Evolutionary conservation across 1,284 basidiomycete species (phyloP), one percentile per base, ranked within the genome.

Genomic region (Pseudozyma tsukubaensis): DNA sequence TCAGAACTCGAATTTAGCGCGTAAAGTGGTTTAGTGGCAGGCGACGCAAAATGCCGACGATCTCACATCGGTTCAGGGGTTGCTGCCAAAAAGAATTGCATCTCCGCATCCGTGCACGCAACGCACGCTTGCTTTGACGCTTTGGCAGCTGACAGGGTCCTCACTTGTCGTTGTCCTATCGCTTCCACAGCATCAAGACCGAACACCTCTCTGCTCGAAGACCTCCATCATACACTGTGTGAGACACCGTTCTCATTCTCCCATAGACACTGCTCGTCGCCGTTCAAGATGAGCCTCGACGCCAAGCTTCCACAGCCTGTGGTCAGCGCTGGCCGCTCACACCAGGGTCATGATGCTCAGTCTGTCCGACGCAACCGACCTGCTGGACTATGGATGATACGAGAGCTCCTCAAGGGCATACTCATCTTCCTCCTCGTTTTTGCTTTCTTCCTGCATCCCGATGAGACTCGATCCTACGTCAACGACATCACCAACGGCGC

Each of bases 271-370:
- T 7, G 21, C 16, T 9, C 18, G 18, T 11, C 19, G 13, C 36
- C 13, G 21, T 34, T 13, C 49, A 59, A n/a, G 4, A 69, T 69
- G 53, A 45, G 48, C 12, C 35, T 37, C 32, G 52, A 59, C 35
- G 19, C 52, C n/a, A 70, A 70, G 53, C 45, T 59, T 2, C 60
- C 60, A 1, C 53, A 48, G 35, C 61, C 56, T 19, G 42, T 55
- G 13, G 48, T 42, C 14, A 16, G 48, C 34, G 48, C 52, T 39
- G 21, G 21, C 32, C 42, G 42, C 21, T 9, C 58, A 8, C 37
- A 16, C 18, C 40, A 11, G 21, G 24, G 21, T 16, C 29, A 32
- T 21, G 43, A 3, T 43, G 35, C 3, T 2, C 5, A 10, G 13
- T 39, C n/a, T 12, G 32, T 4, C 32, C 19, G 18, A 44, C 21